Conservation (phyloP, 2,329 filamentous ascomycete species). For the Knufia petricola region DNA sequence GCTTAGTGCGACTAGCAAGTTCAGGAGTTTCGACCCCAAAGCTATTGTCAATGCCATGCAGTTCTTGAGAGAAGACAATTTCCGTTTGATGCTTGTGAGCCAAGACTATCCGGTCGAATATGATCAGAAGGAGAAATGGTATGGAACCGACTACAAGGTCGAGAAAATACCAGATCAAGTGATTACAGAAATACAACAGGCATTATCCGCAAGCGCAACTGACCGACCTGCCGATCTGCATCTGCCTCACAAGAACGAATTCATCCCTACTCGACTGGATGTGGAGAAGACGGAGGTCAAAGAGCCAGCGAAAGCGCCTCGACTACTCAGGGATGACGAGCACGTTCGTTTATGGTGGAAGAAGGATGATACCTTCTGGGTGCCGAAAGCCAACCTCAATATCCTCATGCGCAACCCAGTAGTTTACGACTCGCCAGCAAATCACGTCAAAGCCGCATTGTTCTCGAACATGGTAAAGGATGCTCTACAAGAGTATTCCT, state of each 20-base stretch:
- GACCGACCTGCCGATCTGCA: slow-evolving; percentile 63
- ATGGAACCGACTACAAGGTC: slow-evolving; percentile 84
- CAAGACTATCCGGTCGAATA: slow-evolving; percentile 75
- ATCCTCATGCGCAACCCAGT: slow-evolving; percentile 72
- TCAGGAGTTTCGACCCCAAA: slow-evolving; percentile 72
- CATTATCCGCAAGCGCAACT: slow-evolving; percentile 47
- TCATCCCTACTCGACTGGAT: slow-evolving; percentile 84
- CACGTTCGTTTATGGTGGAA: slow-evolving; percentile 86
- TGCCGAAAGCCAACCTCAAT: slow-evolving; percentile 82
- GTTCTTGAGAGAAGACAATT: slow-evolving; percentile 76
- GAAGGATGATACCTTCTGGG: slow-evolving; percentile 98
- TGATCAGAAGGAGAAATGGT: slow-evolving; percentile 91
- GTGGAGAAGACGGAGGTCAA: slow-evolving; percentile 90
- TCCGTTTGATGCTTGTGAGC: slow-evolving; percentile 73
- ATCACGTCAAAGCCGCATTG: slow-evolving; percentile 65
- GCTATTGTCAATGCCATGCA: slow-evolving; percentile 64
- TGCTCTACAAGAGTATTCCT: slow-evolving; percentile 83
- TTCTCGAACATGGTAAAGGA: slow-evolving; percentile 83
- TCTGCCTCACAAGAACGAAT: slow-evolving; percentile 87
- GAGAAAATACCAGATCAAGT: slow-evolving; percentile 72
- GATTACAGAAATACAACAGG: slow-evolving; percentile 58
- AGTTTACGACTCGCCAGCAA: slow-evolving; percentile 68
- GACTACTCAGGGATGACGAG: slow-evolving; percentile 75
- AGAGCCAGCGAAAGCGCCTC: slow-evolving; percentile 62
- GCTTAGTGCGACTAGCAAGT: slow-evolving; percentile 65